Evolutionary conservation across 2,329 filamentous ascomycete genomes (phyloP).

Genomic region (Colletotrichum plurivorum): DNA sequence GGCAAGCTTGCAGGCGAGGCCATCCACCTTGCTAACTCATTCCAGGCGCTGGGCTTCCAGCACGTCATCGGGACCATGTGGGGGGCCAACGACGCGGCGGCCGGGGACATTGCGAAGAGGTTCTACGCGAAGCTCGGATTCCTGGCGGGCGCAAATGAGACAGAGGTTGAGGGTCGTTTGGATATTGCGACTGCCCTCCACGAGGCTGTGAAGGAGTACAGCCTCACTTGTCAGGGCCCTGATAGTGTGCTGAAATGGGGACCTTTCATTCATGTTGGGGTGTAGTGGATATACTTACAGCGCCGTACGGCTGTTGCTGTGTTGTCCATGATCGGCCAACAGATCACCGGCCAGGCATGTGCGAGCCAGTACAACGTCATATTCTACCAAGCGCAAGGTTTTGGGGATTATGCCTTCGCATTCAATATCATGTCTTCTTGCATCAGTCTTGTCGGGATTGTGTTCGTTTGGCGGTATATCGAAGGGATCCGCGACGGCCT

Average conservation of each 20-base stretch:
- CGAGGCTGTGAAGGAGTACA: background rate
- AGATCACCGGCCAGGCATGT: conserved; percentile 51
- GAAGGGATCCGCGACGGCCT: conserved; percentile 46
- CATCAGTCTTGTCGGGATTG: background rate
- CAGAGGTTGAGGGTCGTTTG: background rate
- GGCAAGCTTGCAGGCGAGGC: background rate
- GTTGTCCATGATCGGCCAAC: conserved; percentile 49
- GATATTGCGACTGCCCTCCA: background rate
- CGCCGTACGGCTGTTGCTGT: conserved; percentile 44
- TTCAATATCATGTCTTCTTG: conserved; percentile 43
- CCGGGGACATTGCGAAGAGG: background rate
- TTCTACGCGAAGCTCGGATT: background rate
- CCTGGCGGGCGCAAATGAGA: accelerated
- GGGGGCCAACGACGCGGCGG: background rate
- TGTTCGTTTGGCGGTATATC: conserved; percentile 45
- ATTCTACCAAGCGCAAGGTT: conserved; percentile 49
- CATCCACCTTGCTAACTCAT: background rate
- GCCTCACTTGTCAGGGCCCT: background rate
- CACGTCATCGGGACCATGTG: background rate
- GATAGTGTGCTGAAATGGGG: background rate
- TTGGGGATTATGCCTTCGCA: conserved; percentile 43
- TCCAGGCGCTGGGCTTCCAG: background rate
- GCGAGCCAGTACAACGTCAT: conserved; percentile 48
- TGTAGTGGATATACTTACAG: conserved; percentile 4
- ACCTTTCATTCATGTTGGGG: conserved; percentile 6